Base-by-base conservation (phyloP, 2,329 filamentous ascomycete genomes). In the Penicillium vulpinum region DNA sequence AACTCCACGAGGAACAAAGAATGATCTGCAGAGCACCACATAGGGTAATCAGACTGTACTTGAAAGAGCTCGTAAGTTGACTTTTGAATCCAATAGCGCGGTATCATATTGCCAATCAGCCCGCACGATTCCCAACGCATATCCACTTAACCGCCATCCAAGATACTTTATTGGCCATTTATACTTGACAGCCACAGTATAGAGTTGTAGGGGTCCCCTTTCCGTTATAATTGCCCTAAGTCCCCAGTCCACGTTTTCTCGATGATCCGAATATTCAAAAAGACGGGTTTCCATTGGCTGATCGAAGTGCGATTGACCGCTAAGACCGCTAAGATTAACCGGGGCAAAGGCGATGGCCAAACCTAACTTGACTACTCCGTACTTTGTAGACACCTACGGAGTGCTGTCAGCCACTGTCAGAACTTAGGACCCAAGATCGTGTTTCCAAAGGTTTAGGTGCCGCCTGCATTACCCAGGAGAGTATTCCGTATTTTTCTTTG, bases 91-190 rank as follows among this genome's bases (percentile, higher is more conserved):
- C 26, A 56, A 56, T 56, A 56, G 53, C 28, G 39, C 13, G 26
- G 47, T 26, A 31, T 3, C 21, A 51, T 45, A n/a, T 18, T 13
- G 26, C 53, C 36, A 54, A 54, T 54, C 45, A 51, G 31, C n/a
- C 13, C 2, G 4, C 21, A 18, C 4, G 5, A 18, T 15, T 38
- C 29, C 29, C 28, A 16, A 48, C 10, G 13, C 10, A 6, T 33
- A 39, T 41, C 47, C 53, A 45, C 40, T 26, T 22, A 13, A 18
- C 21, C 22, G 24, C 31, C 21, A 44, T 50, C 13, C 22, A 15
- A 29, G 15, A 16, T 21, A 21, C 24, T 5, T 21, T 9, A 54
- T 43, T 54, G 18, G 28, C 16, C 33, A 18, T 18, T 50, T 9
- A n/a, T 16, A 29, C 2, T n/a, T 2, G 16, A 18, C 13, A 10